Evolutionary conservation across 2,329 filamentous ascomycete species (phyloP), one percentile per base, ranked within the genome.

Genomic region (Hypomyces rosellus): DNA sequence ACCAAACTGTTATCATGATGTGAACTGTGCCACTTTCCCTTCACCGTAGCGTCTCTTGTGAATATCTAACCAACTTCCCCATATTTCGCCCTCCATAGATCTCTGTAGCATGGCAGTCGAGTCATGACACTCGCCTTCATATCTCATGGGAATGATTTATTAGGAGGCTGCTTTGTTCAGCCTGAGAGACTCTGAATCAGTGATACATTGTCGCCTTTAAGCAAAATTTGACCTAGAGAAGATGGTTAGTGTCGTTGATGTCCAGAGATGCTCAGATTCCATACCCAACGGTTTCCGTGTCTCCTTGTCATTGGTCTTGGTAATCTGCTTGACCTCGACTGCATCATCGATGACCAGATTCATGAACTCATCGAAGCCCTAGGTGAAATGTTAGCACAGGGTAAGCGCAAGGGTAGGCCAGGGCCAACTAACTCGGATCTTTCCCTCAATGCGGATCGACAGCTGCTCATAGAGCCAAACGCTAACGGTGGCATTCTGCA

Each of bases 361-460:
- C 91, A 99, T 96, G 74, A 97, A 99, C 71, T 99, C 93, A 68
- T 99, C 93, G 60, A 99, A 99, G 13, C 93, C 91, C 90, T 96
- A 5, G 13, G 41, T 18, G 20, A n/a, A 37, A 16, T 6, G 18
- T 38, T 15, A 22, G 30, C 20, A 25, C 9, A 3, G 1, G 15
- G 11, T 11, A 33, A 15, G 9, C 20, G 4, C 25, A 34, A 38
- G 14, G 8, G 13, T 4, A 4, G 25, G n/a, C 3, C 33, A 4
- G 25, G n/a, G 3, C 33, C n/a, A 39, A 70, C 84, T 56, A 69
- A 95, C 92, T 64, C 93, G 82, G 59, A 99, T 96, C 74, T 92
- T 96, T 55, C 93, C 93, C 73, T 97, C 91, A 64, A 99, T 96
- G 54, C 93, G 81, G 65, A 96, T 91, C 13, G 85, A 84, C 48